Percentiles rank a stretch among this genome's conserved stretches.
Evolutionary conservation across 257 asterid genomes (phyloP).

Genomic region (Lithospermum erythrorhizon): DNA sequence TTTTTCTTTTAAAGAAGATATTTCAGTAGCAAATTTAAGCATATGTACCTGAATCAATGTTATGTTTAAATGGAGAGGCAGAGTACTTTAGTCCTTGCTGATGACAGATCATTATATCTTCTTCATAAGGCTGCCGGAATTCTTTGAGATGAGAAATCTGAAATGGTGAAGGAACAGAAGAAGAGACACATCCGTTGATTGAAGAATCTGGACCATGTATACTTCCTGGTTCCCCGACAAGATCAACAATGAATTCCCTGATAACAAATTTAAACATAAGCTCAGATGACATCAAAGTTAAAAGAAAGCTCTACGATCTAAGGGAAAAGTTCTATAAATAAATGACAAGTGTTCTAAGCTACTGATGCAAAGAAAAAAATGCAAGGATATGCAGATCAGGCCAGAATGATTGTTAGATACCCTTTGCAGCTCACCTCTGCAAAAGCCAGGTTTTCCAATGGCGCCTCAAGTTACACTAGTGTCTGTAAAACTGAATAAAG

Average conservation of each 20-base stretch:
- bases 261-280: slow-evolving; percentile 9
- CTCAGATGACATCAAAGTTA: slow-evolving; percentile 10
- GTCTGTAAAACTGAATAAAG: background rate
- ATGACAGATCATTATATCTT: slow-evolving; percentile 26
- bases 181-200: slow-evolving; percentile 45
- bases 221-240: slow-evolving; percentile 86
- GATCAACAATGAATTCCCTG: slow-evolving; percentile 95
- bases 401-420: background rate
- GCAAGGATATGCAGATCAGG: background rate
- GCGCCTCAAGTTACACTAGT: too few species aligned
- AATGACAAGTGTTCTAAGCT: background rate
- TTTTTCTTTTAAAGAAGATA: slow-evolving; percentile 3
- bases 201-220: slow-evolving; percentile 77
- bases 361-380: background rate
- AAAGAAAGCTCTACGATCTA: background rate
- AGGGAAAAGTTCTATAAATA: background rate
- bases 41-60: slow-evolving; percentile 43
- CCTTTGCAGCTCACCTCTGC: background rate
- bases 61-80: slow-evolving; percentile 17
- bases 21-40: slow-evolving; percentile 3
- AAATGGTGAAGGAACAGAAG: slow-evolving; percentile 77
- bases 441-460: too few species aligned
- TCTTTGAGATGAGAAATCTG: slow-evolving; percentile 67
- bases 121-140: slow-evolving; percentile 39
- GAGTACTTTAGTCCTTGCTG: slow-evolving; percentile 30